Evolutionary conservation across 2,329 filamentous ascomycete species (phyloP).

Genomic region (Erysiphe pulchra): DNA sequence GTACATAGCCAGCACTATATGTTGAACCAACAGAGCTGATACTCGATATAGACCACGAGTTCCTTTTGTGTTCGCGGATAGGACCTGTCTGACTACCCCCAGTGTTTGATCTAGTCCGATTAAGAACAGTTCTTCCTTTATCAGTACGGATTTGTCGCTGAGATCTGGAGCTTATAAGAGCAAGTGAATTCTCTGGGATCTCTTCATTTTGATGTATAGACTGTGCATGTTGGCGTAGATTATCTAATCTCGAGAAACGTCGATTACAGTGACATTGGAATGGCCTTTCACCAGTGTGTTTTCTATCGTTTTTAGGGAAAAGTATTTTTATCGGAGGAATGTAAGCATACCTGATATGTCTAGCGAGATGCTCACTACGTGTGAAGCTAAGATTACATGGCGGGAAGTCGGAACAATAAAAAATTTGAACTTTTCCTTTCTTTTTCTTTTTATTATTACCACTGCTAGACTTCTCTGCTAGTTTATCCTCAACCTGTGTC

Average conservation of each 20-base stretch:
- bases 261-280: constrained; percentile 91
- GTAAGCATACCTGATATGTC: constrained; percentile 54
- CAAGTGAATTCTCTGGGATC: constrained; percentile 79
- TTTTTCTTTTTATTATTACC: constrained; percentile 25
- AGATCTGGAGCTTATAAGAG: constrained; percentile 74
- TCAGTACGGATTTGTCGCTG: constrained; percentile 82
- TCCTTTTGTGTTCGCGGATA: constrained; percentile 53
- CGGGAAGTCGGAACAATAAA: constrained; percentile 88
- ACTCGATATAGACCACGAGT: constrained; percentile 65
- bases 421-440: constrained; percentile 91
- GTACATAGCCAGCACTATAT: constrained; percentile 20
- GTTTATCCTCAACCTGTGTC: background rate
- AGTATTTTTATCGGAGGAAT: constrained; percentile 4
- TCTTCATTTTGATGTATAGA: constrained; percentile 96
- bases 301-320: constrained; percentile 25
- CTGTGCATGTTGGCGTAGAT: constrained; percentile 85
- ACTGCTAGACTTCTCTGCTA: background rate
- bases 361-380: constrained; percentile 76
- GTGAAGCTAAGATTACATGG: constrained; percentile 91
- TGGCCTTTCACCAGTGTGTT: constrained; percentile 90
- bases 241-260: constrained; percentile 81
- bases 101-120: constrained; percentile 52
- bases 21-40: constrained; percentile 47
- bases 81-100: constrained; percentile 46
- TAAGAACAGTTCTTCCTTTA: constrained; percentile 46